phyloP scores from a whole-genome alignment of 768 basidiomycete species.

The Steccherinum ochraceum region DNA sequence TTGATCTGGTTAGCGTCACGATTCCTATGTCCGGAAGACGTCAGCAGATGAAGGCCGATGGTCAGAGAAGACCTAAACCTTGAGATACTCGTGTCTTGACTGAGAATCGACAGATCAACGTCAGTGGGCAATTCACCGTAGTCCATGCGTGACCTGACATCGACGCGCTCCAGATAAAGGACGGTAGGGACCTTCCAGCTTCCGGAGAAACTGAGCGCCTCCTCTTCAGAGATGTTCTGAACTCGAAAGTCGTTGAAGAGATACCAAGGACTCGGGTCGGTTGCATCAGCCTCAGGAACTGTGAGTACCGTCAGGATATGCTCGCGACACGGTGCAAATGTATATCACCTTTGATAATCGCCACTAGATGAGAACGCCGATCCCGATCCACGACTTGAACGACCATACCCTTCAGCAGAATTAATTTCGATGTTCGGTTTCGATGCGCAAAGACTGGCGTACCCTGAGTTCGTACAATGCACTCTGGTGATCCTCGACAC shows the following conservation, averaged over 20 bases:
- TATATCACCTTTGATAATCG: conserved; percentile 71
- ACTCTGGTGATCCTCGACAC: conserved; percentile 46
- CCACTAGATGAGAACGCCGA: conserved; percentile 76
- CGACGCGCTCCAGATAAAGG: conserved; percentile 81
- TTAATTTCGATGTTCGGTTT: too few species aligned
- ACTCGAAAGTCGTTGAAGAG: conserved; percentile 98
- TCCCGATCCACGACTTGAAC: conserved; percentile 72
- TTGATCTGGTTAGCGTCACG: conserved; percentile 68
- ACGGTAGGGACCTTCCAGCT: conserved; percentile 95
- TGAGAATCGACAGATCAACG: conserved; percentile 70
- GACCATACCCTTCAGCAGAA: conserved; percentile 57
- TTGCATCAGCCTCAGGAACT: conserved; percentile 67
- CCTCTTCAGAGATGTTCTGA: conserved; percentile 73
- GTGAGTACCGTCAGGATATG: too few species aligned
- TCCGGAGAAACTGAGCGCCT: conserved; percentile 83
- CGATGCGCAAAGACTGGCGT: conserved; percentile 20
- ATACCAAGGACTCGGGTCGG: conserved; percentile 64
- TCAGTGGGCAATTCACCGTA: conserved; percentile 56
- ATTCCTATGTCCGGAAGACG: conserved; percentile 43
- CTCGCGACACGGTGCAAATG: neutral
- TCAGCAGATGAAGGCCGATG: too few species aligned
- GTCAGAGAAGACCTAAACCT: conserved; percentile 44
- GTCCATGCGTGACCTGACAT: conserved; percentile 53
- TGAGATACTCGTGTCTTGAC: conserved; percentile 84
- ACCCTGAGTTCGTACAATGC: conserved; percentile 73